Evolutionary conservation across 2,329 filamentous ascomycete species (phyloP).

Genomic region (Diplodia corticola): DNA sequence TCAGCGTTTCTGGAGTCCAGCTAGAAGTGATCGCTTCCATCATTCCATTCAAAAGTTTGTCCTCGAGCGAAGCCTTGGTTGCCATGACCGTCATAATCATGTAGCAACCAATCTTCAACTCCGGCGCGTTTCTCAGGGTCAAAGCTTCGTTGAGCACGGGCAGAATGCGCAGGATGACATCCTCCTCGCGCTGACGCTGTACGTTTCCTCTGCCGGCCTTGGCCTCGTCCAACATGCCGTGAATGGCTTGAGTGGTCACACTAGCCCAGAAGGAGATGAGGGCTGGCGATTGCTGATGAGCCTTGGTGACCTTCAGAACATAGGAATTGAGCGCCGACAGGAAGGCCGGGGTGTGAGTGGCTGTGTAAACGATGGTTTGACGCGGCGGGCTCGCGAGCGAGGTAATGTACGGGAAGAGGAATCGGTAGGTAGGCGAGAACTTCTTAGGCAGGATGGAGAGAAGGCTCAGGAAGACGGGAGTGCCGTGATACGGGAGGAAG

Average conservation of each 20-base stretch:
- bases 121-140: slow-evolving; percentile 70
- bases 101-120: slow-evolving; percentile 83
- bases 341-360: slow-evolving; percentile 74
- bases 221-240: slow-evolving; percentile 75
- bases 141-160: slow-evolving; percentile 77
- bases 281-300: slow-evolving; percentile 71
- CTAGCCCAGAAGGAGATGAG: slow-evolving; percentile 90
- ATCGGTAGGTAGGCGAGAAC: slow-evolving; percentile 74
- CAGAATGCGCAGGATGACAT: slow-evolving; percentile 66
- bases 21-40: slow-evolving; percentile 85
- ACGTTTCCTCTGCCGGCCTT: slow-evolving; percentile 74
- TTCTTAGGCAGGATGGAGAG: slow-evolving; percentile 81
- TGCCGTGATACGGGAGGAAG: slow-evolving; percentile 89
- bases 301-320: slow-evolving; percentile 70
- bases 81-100: slow-evolving; percentile 87
- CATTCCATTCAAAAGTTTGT: slow-evolving; percentile 76
- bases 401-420: slow-evolving; percentile 82
- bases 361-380: slow-evolving; percentile 79
- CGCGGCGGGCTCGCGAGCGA: slow-evolving; percentile 75
- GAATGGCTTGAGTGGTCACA: slow-evolving; percentile 80
- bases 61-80: slow-evolving; percentile 75
- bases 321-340: slow-evolving; percentile 76
- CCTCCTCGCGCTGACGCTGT: slow-evolving; percentile 78
- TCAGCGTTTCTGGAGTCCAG: slow-evolving; percentile 72
- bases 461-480: slow-evolving; percentile 80